A percentile compares a stretch with the other conserved stretches of the same genome.
phyloP scores from a whole-genome alignment of 768 basidiomycete genomes.

The Naganishia onofrii region DNA sequence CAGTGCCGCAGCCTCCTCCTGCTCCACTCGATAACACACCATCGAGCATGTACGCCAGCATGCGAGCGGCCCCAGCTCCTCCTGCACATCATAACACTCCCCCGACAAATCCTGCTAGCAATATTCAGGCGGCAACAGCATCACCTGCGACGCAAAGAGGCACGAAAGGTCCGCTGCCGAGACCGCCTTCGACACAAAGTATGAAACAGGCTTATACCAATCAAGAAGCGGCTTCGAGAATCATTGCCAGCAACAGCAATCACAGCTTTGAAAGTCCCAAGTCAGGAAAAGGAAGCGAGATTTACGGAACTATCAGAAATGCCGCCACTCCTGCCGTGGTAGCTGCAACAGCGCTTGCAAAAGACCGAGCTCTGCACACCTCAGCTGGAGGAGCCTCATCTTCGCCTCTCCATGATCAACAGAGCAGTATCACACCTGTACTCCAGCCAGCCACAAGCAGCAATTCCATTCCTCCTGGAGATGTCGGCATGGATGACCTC shows the following conservation, averaged over 20 bases:
- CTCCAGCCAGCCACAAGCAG: neutral
- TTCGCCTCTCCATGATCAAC: neutral
- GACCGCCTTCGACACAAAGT: conserved; percentile 28
- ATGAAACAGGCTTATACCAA: conserved; percentile 14
- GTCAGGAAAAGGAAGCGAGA: conserved; percentile 27
- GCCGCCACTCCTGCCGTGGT: conserved; percentile 61
- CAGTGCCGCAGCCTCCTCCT: conserved; percentile 23
- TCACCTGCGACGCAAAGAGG: conserved; percentile 15
- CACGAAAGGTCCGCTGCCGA: conserved; percentile 20
- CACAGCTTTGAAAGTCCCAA: conserved; percentile 4
- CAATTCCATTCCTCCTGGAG: neutral
- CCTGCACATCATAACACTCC: neutral
- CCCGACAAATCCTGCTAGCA: neutral
- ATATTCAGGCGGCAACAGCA: neutral
- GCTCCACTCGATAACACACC: conserved; percentile 20
- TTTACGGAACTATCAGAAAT: conserved; percentile 88
- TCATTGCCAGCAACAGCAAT: neutral
- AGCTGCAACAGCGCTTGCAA: conserved; percentile 57
- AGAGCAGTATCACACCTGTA: neutral
- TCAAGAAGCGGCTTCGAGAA: neutral
- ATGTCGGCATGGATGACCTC: conserved; percentile 53
- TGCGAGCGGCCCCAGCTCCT: conserved; percentile 13
- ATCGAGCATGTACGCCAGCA: conserved; percentile 1
- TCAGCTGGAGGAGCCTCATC: conserved; percentile 5
- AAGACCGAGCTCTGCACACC: conserved; percentile 21